phyloP scores from a whole-genome alignment of 2,329 filamentous ascomycete genomes.

The Fusarium solani-melongenae region DNA sequence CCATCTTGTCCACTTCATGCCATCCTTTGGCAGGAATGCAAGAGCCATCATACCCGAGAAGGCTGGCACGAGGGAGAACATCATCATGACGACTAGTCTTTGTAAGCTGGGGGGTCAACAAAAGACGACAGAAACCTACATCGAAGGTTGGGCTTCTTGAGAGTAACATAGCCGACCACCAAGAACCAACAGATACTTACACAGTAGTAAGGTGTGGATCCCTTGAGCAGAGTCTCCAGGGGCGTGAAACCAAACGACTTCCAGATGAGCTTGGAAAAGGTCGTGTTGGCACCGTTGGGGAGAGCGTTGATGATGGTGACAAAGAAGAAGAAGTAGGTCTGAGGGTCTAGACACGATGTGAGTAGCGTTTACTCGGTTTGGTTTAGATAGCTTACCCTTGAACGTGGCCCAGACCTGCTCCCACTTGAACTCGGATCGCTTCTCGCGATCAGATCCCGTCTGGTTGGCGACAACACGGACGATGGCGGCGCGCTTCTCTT shows the following conservation, averaged over 20 bases:
- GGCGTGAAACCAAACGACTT: slow-evolving; percentile 48
- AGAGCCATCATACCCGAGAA: slow-evolving; percentile 47
- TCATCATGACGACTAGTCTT: not conserved
- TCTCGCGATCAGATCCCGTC: slow-evolving; percentile 42
- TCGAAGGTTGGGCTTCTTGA: not conserved
- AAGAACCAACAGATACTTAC: not conserved
- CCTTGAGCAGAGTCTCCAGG: slow-evolving; percentile 47
- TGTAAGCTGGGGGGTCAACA: not conserved
- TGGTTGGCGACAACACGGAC: slow-evolving; percentile 44
- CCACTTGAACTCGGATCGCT: slow-evolving; percentile 43
- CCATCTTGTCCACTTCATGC: slow-evolving; percentile 46
- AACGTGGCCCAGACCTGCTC: slow-evolving; percentile 44
- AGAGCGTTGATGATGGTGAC: slow-evolving; percentile 47
- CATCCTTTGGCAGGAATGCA: slow-evolving; percentile 41
- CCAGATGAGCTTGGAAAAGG: slow-evolving; percentile 47
- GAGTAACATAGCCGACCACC: not conserved
- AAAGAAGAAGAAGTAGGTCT: slow-evolving; percentile 48
- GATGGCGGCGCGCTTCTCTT: slow-evolving; percentile 46
- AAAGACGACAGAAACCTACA: accelerated
- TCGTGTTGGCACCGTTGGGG: slow-evolving; percentile 48
- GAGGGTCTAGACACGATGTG: not conserved
- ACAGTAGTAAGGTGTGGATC: slow-evolving; percentile 42
- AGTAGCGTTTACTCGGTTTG: not conserved
- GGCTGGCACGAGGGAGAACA: slow-evolving; percentile 39
- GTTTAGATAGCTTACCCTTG: slow-evolving; percentile 29